Evolutionary conservation across 2,329 filamentous ascomycete genomes (phyloP).

Genomic region (Tolypocladium album): DNA sequence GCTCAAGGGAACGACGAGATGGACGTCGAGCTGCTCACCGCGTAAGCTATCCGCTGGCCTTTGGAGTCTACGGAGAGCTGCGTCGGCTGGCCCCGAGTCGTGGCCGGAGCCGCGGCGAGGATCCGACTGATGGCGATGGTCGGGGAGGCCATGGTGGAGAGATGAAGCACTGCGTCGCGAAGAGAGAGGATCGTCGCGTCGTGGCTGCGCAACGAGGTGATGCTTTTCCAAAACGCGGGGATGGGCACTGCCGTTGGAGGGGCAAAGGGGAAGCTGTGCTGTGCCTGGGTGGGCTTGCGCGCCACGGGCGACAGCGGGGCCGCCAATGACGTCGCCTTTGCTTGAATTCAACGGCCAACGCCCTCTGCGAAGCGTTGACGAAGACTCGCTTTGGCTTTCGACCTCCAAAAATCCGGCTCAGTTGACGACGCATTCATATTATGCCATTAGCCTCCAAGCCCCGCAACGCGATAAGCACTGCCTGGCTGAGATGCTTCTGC

Average conservation of each 20-base stretch:
- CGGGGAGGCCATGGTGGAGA: slow-evolving; percentile 20
- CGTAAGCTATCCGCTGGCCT: slow-evolving; percentile 86
- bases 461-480: not conserved
- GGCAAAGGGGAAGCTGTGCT: not conserved
- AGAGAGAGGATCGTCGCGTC: not conserved
- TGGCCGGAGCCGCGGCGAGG: slow-evolving; percentile 76
- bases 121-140: slow-evolving; percentile 55
- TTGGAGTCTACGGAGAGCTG: slow-evolving; percentile 81
- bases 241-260: not conserved
- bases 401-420: not conserved
- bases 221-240: not conserved
- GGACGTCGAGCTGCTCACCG: slow-evolving; percentile 42
- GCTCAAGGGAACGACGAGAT: not conserved
- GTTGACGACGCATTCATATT: not conserved
- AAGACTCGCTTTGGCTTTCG: too few species aligned
- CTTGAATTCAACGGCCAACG: not conserved
- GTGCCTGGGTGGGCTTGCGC: not conserved
- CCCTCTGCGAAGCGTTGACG: too few species aligned
- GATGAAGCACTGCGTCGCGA: not conserved
- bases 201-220: not conserved
- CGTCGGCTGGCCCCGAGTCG: slow-evolving; percentile 76
- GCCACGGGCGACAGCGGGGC: not conserved
- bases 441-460: not conserved
- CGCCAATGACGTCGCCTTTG: not conserved
- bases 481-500: not conserved